Conservation (phyloP, 495 filamentous ascomycete species). For the Penicillium taxi region DNA sequence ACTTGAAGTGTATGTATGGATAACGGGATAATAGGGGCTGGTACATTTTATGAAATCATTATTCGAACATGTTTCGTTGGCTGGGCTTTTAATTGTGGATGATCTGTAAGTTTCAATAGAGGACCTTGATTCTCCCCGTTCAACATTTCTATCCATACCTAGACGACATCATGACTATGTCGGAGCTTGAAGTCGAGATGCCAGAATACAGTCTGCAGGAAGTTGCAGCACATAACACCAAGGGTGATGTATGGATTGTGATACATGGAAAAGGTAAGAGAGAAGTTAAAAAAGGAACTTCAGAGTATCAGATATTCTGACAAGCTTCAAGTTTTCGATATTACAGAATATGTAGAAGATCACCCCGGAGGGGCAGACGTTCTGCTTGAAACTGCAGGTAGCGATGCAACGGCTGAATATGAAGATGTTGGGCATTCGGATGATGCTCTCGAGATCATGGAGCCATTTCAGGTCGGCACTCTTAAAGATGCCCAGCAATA, state of each 20-base stretch:
- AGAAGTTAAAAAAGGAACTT: not conserved
- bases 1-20: too few species aligned
- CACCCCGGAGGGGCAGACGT: conserved; percentile 48
- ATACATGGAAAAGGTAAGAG: conserved; percentile 44
- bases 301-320: not conserved
- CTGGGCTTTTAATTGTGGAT: conserved; percentile 2
- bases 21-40: too few species aligned
- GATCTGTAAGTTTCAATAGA: not conserved
- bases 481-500: conserved; percentile 25
- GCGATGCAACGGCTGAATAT: conserved; percentile 44
- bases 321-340: conserved; percentile 39
- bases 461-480: conserved; percentile 24
- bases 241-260: conserved; percentile 42
- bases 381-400: conserved; percentile 42
- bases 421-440: conserved; percentile 48
- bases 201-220: conserved; percentile 32
- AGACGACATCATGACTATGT: conserved; percentile 2
- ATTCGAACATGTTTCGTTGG: not conserved
- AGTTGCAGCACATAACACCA: conserved; percentile 38
- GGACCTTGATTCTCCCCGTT: not conserved
- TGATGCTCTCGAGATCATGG: conserved; percentile 32
- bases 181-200: conserved; percentile 14
- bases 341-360: conserved; percentile 43
- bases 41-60: too few species aligned
- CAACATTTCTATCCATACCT: not conserved